A percentile compares a stretch with the other conserved stretches of the same genome.
phyloP scores from a whole-genome alignment of 106 monocot genomes.

The Dioscorea alata region DNA sequence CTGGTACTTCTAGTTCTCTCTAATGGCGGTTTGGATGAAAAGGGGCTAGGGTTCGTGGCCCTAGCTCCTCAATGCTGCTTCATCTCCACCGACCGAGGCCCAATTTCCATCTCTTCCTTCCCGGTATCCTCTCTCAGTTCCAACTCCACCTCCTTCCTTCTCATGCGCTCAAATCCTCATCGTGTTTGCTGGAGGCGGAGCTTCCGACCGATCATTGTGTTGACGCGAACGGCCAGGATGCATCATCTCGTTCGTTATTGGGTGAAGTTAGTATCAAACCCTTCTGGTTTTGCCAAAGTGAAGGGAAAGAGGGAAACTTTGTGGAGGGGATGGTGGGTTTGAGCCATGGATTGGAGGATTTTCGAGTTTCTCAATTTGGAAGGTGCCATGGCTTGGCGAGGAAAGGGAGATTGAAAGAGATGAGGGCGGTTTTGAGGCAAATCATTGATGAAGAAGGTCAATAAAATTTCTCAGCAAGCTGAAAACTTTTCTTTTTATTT shows the following conservation, averaged over 20 bases:
- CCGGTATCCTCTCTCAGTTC: not conserved
- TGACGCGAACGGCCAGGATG: not conserved
- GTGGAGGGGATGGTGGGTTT: not conserved
- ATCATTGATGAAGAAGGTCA: slow-evolving; percentile 30
- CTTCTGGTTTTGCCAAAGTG: not conserved
- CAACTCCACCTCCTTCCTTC: not conserved
- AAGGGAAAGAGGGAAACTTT: not conserved
- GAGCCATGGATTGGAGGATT: not conserved
- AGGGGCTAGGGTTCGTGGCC: not conserved
- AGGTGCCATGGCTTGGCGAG: slow-evolving; percentile 19
- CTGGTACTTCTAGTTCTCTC: not conserved
- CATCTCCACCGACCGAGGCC: slow-evolving; percentile 1
- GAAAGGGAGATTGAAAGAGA: slow-evolving; percentile 24
- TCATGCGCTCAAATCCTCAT: not conserved
- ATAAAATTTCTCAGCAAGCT: not conserved
- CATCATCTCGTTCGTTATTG: not conserved
- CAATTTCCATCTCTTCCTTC: not conserved
- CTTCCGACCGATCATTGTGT: too few species aligned
- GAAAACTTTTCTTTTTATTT: too few species aligned
- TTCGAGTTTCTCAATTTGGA: slow-evolving; percentile 11
- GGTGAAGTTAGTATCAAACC: not conserved
- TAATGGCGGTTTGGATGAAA: not conserved
- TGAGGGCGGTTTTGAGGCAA: slow-evolving; percentile 7
- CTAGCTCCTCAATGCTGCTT: slow-evolving; percentile 20
- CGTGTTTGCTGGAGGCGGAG: not conserved